Conservation (phyloP, 306 rosid species). For the Medicago lupulina region DNA sequence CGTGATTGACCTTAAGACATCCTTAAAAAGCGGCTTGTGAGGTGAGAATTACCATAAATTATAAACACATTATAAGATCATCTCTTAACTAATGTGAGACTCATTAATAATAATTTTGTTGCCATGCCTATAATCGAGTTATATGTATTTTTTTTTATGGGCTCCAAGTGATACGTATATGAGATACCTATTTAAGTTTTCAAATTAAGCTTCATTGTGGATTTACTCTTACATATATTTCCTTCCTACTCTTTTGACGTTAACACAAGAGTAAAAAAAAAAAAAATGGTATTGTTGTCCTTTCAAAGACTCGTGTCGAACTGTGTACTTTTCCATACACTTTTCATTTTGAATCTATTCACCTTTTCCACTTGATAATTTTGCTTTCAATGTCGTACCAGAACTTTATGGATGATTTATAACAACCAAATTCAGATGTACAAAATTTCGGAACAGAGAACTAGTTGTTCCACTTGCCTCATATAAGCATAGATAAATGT, state of each 20-base stretch:
- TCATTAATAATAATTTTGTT: too few species aligned
- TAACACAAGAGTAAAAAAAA: background rate
- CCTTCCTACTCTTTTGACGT: background rate
- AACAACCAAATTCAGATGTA: slow-evolving; percentile 53
- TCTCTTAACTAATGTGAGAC: too few species aligned
- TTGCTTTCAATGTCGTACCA: slow-evolving; percentile 19
- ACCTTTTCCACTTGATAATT: slow-evolving; percentile 26
- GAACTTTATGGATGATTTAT: slow-evolving; percentile 18
- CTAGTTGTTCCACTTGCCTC: slow-evolving; percentile 39
- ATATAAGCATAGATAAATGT: slow-evolving; percentile 16
- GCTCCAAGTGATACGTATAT: too few species aligned
- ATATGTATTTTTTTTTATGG: too few species aligned
- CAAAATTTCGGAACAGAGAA: slow-evolving; percentile 32
- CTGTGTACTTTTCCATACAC: background rate
- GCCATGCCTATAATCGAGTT: too few species aligned
- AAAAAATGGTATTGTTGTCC: background rate
- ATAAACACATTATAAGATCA: too few species aligned
- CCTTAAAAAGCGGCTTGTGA: too few species aligned
- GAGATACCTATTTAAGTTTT: too few species aligned
- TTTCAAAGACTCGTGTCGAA: slow-evolving; percentile 4
- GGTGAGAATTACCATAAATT: too few species aligned
- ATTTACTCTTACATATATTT: too few species aligned
- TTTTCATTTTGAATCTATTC: slow-evolving; percentile 25
- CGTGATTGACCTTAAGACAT: too few species aligned
- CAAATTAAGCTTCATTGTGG: too few species aligned